These are phyloP conservation scores for Vitis amurensis DNA, from an alignment of 164 flowering plant species.

Conservation along the genomic window DNA sequence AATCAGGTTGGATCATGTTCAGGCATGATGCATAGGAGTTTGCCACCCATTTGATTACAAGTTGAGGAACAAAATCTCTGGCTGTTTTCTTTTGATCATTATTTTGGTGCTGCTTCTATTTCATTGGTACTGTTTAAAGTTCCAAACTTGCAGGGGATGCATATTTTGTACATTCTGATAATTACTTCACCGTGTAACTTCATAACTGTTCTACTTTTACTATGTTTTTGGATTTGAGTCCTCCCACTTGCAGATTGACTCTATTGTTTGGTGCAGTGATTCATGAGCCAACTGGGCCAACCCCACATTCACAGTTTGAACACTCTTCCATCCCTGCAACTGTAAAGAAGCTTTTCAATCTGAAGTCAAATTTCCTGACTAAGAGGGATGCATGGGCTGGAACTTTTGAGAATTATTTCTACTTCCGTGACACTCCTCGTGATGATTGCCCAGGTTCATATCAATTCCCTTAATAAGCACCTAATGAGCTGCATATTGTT, in stretches of 20 bases:
- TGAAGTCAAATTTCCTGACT: constrained; percentile 82
- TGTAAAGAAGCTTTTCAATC: constrained; percentile 90
- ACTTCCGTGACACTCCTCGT: constrained; percentile 71
- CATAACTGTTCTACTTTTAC: background rate
- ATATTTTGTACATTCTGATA: too few species aligned
- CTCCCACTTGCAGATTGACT: constrained; percentile 8
- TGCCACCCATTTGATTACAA: too few species aligned
- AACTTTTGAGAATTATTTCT: constrained; percentile 70
- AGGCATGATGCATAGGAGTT: too few species aligned
- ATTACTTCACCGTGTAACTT: too few species aligned
- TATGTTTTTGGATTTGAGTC: constrained; percentile 9
- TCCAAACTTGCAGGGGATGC: too few species aligned
- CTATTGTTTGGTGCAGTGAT: constrained; percentile 61
- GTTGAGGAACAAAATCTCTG: too few species aligned
- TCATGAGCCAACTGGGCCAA: constrained; percentile 82
- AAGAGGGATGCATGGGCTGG: constrained; percentile 99
- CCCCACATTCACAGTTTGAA: constrained; percentile 73
- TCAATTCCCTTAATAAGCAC: background rate
- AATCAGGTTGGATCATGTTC: too few species aligned
- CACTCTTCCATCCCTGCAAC: constrained; percentile 95
- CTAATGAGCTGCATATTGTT: background rate
- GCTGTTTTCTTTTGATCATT: too few species aligned
- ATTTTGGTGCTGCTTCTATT: too few species aligned
- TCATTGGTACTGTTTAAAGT: too few species aligned
- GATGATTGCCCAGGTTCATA: constrained; percentile 86